Conservation (phyloP, 345 rosid genomes). For the Arabis alpina region DNA sequence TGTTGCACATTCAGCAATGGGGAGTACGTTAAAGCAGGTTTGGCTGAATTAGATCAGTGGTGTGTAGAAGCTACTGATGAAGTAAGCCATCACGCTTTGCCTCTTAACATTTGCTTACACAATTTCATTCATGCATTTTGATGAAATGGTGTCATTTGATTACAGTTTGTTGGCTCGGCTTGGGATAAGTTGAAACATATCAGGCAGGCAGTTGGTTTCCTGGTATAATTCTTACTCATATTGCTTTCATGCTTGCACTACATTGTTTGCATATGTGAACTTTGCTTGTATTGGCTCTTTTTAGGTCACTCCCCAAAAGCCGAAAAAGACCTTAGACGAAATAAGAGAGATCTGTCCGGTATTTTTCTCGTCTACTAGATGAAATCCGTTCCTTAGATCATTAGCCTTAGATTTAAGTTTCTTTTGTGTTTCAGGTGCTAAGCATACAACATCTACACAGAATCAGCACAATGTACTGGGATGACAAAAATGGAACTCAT, state of each 20-base stretch:
- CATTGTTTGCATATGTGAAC: conserved; percentile 13
- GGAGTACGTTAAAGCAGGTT: conserved; percentile 92
- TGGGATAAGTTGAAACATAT: conserved; percentile 99
- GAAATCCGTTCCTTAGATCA: neutral
- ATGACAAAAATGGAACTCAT: conserved; percentile 96
- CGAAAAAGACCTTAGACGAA: conserved; percentile 87
- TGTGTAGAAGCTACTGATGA: conserved; percentile 80
- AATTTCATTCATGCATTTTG: conserved; percentile 19
- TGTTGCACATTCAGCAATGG: conserved; percentile 99
- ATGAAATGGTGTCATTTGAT: conserved; percentile 22
- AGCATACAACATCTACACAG: conserved; percentile 96
- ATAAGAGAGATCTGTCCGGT: conserved; percentile 96
- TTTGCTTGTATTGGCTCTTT: conserved; percentile 31
- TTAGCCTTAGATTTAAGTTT: neutral
- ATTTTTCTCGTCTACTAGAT: conserved; percentile 25
- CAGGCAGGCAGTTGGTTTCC: conserved; percentile 99
- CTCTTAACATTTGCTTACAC: neutral
- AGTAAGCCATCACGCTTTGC: conserved; percentile 54
- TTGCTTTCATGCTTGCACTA: conserved; percentile 23
- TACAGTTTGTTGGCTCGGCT: conserved; percentile 89
- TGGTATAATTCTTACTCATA: conserved; percentile 58
- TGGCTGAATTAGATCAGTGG: conserved; percentile 96
- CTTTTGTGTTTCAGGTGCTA: conserved; percentile 64
- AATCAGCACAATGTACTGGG: conserved; percentile 99
- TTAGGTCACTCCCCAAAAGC: conserved; percentile 97